Conservation (phyloP, 2,329 filamentous ascomycete species). For the Arthroderma sp. region DNA sequence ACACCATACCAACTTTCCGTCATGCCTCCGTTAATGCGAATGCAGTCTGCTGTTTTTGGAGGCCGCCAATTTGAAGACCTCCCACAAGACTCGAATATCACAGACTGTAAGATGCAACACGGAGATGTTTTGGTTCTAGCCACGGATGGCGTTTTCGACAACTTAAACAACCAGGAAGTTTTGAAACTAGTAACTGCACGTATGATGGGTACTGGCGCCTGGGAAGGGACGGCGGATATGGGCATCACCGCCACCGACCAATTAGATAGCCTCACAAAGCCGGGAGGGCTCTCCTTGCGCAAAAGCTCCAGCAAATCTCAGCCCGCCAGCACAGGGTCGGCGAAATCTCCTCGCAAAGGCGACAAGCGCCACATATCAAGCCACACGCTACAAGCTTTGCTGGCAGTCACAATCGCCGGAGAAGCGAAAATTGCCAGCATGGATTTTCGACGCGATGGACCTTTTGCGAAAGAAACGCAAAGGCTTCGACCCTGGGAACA, state of each 20-base stretch:
- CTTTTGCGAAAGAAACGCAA: slow-evolving; percentile 90
- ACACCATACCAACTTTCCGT: slow-evolving; percentile 90
- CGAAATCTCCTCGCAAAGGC: slow-evolving; percentile 13
- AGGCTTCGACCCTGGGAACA: slow-evolving; percentile 73
- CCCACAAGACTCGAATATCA: slow-evolving; percentile 70
- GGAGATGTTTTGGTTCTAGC: slow-evolving; percentile 90
- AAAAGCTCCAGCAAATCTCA: slow-evolving; percentile 2
- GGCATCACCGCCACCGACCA: slow-evolving; percentile 52
- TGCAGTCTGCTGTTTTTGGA: slow-evolving; percentile 71
- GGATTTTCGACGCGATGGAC: slow-evolving; percentile 70
- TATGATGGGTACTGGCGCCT: slow-evolving; percentile 64
- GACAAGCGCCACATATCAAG: too few relatives aligned
- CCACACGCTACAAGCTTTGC: slow-evolving; percentile 56
- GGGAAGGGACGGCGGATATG: slow-evolving; percentile 48
- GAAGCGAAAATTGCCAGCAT: slow-evolving; percentile 77
- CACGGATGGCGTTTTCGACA: slow-evolving; percentile 93
- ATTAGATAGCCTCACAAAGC: slow-evolving; percentile 41
- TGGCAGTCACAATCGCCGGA: slow-evolving; percentile 66
- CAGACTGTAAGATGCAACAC: slow-evolving; percentile 63
- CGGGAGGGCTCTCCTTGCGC: slow-evolving; percentile 25
- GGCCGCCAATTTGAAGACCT: slow-evolving; percentile 68
- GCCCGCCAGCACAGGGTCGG: slow-evolving; percentile 7
- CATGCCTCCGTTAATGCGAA: slow-evolving; percentile 65
- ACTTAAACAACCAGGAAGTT: slow-evolving; percentile 81
- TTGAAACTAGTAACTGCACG: slow-evolving; percentile 62